Percentiles rank a stretch among this genome's conserved stretches.
These are phyloP conservation scores for Styphnolobium japonicum DNA, from an alignment of 306 rosid genomes.

Conservation along the genomic window DNA sequence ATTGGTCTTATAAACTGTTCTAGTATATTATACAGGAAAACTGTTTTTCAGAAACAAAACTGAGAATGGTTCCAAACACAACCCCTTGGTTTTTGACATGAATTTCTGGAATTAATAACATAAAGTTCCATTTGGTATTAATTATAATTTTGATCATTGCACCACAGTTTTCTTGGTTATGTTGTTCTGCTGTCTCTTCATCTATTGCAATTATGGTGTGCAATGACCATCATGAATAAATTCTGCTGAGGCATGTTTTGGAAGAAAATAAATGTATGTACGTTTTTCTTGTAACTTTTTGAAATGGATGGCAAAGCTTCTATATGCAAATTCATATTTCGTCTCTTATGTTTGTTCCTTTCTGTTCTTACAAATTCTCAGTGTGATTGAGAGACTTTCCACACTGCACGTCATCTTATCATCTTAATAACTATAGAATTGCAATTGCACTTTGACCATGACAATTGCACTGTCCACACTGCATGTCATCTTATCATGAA, in stretches of 20 bases:
- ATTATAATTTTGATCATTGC: background rate
- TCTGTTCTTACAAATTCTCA: background rate
- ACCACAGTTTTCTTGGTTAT: background rate
- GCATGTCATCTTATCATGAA: no score
- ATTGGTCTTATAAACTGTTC: background rate
- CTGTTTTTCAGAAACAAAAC: background rate
- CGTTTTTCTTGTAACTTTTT: background rate
- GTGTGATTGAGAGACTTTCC: background rate
- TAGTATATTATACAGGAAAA: background rate
- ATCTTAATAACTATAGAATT: background rate
- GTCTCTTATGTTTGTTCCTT: background rate
- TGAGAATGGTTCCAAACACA: background rate
- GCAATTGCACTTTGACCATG: background rate
- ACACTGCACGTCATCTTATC: background rate
- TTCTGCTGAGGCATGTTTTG: constrained; percentile 13
- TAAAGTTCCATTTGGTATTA: background rate
- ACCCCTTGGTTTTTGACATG: background rate
- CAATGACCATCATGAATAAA: background rate
- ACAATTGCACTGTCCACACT: no score
- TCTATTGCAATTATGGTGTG: background rate
- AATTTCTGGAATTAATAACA: background rate
- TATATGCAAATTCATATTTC: background rate
- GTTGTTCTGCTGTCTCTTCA: background rate
- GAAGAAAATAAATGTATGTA: background rate
- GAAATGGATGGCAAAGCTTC: background rate